Evolutionary conservation across 768 basidiomycete genomes (phyloP).

Genomic region (Stropharia rugosoannulata): DNA sequence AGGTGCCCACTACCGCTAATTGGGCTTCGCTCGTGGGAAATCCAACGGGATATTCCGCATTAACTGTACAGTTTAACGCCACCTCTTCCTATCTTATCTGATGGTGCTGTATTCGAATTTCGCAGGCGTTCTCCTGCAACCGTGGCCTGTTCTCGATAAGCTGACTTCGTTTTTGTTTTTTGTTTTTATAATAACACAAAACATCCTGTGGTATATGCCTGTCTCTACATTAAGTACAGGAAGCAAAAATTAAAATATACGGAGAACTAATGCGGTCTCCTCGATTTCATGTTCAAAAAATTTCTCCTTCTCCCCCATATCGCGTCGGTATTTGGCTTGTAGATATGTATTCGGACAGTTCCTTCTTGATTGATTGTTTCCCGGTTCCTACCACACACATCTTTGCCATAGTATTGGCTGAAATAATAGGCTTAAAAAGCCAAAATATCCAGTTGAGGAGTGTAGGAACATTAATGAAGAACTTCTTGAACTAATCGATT

Average conservation of each 20-base stretch:
- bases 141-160: too few relatives aligned
- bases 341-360: constrained; percentile 58
- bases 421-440: constrained; percentile 74
- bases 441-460: constrained; percentile 83
- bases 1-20: constrained; percentile 20
- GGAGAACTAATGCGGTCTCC: background rate
- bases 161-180: too few relatives aligned
- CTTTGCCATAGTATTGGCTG: constrained; percentile 75
- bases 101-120: background rate
- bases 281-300: constrained; percentile 36
- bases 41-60: background rate
- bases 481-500: constrained; percentile 58
- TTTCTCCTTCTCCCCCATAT: constrained; percentile 69
- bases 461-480: constrained; percentile 80
- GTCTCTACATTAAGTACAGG: too few relatives aligned
- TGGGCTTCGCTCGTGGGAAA: constrained; percentile 30
- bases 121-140: too few relatives aligned
- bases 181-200: too few relatives aligned
- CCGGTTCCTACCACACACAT: constrained; percentile 77
- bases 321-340: constrained; percentile 57
- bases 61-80: constrained; percentile 38
- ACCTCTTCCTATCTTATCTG: constrained; percentile 12
- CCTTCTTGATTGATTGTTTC: constrained; percentile 53
- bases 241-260: too few relatives aligned
- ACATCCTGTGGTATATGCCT: too few relatives aligned